phyloP scores from a whole-genome alignment of 2,329 filamentous ascomycete genomes.

The Fusarium pseudocircinatum region DNA sequence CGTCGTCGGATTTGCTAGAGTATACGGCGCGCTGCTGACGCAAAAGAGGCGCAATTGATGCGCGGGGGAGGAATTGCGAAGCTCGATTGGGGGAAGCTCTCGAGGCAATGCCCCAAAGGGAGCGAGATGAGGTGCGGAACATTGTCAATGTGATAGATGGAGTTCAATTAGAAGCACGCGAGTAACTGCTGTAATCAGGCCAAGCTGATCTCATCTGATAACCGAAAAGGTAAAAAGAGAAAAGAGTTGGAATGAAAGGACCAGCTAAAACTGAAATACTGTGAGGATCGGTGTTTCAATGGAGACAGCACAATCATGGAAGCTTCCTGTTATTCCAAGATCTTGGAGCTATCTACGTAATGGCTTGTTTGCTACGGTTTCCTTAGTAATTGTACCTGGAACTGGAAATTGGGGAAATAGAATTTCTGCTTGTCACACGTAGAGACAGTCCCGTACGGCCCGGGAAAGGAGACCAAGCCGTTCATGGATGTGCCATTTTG shows the following conservation, averaged over 20 bases:
- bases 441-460: background rate
- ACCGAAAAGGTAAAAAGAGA: background rate
- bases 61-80: slow-evolving; percentile 1
- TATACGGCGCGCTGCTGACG: slow-evolving; percentile 35
- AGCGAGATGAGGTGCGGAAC: slow-evolving; percentile 44
- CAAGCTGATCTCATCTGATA: background rate
- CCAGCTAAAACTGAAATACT: slow-evolving; percentile 13
- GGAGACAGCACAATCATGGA: slow-evolving; percentile 23
- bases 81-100: slow-evolving; percentile 16
- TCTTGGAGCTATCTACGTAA: slow-evolving; percentile 28
- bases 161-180: slow-evolving; percentile 11
- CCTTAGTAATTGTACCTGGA: background rate
- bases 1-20: slow-evolving; percentile 39
- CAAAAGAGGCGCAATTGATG: slow-evolving; percentile 18
- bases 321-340: slow-evolving; percentile 26
- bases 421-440: slow-evolving; percentile 22
- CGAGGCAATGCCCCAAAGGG: slow-evolving; percentile 36
- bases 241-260: background rate
- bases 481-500: slow-evolving; percentile 1
- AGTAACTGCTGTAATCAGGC: background rate
- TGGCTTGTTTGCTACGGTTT: slow-evolving; percentile 5
- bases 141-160: slow-evolving; percentile 33
- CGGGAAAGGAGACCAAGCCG: background rate
- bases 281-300: background rate
- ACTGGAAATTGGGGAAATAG: background rate